phyloP scores from a whole-genome alignment of 306 rosid genomes.

The Herpetospermum pedunculosum region DNA sequence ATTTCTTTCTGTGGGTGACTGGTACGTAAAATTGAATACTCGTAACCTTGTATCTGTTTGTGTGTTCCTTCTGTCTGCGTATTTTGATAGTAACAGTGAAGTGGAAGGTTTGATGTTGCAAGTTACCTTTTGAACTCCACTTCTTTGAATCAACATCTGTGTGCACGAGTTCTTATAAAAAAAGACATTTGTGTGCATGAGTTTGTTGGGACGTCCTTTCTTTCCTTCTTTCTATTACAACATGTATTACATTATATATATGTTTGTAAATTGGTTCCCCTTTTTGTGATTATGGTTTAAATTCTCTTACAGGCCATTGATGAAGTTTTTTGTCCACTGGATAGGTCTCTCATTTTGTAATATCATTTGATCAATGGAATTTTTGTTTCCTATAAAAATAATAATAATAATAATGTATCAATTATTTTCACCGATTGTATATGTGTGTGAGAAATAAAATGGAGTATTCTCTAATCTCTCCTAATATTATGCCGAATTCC shows the following conservation, averaged over 20 bases:
- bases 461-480: background rate
- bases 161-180: background rate
- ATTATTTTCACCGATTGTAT: background rate
- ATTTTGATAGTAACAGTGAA: background rate
- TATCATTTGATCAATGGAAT: too few species aligned
- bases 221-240: background rate
- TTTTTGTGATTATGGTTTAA: too few species aligned
- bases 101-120: background rate
- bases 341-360: too few species aligned
- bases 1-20: constrained; percentile 87
- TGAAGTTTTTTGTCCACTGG: too few species aligned
- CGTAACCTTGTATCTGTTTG: background rate
- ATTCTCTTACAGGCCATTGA: too few species aligned
- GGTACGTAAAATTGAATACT: constrained; percentile 36
- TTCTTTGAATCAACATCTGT: background rate
- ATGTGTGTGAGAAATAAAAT: background rate
- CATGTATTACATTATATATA: too few species aligned
- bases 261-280: too few species aligned
- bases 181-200: background rate
- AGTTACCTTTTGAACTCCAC: background rate
- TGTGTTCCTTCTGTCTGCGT: background rate
- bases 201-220: background rate
- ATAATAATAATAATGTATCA: too few species aligned
- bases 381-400: too few species aligned
- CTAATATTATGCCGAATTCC: background rate